Evolutionary conservation across 768 basidiomycete species (phyloP), one percentile per base, ranked within the genome.

Genomic region (Psilocybe sp.): DNA sequence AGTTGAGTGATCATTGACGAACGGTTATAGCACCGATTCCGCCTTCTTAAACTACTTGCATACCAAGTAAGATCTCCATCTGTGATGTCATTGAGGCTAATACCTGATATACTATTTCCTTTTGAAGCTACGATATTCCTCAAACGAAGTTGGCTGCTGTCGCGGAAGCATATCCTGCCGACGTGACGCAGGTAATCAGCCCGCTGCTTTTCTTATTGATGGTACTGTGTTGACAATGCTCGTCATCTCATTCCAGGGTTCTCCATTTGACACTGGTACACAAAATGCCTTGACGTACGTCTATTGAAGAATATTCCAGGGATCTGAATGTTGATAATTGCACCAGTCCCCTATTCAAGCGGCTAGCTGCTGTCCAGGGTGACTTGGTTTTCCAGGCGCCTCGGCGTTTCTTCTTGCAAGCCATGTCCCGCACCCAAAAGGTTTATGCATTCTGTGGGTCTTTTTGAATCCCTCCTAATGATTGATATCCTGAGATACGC

Each of bases 311-410:
- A 28, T 28, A 28, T 4, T 28, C 23, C n/a, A 4, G 4, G 23
- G 23, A 28, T 28, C 7, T 28, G 23, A 28, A 28, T 28, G 7
- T 28, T 28, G 23, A 28, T 28, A 28, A 28, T 7, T 28, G 4
- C 23, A 28, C 23, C 23, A 28, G 23, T 3, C 68, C 73, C 0
- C 68, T 81, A 49, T 80, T 66, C 60, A 82, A 81, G 58, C 68
- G 78, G 1, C 40, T 79, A 3, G 71, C 80, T 5, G 70, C 79
- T 0, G 63, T 80, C 47, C 65, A 69, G 37, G 80, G 79, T 0
- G 81, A 82, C 51, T 47, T 60, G 14, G 57, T 70, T 1, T 78
- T 82, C 60, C 72, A 80, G 50, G 72, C 67, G 0, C 73, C 79
- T 18, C 63, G 79, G n/a, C 58, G 77, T 10, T 74, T 74, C 59